Conservation (phyloP, 176 grass and related monocot species). For the Avena eriantha region DNA sequence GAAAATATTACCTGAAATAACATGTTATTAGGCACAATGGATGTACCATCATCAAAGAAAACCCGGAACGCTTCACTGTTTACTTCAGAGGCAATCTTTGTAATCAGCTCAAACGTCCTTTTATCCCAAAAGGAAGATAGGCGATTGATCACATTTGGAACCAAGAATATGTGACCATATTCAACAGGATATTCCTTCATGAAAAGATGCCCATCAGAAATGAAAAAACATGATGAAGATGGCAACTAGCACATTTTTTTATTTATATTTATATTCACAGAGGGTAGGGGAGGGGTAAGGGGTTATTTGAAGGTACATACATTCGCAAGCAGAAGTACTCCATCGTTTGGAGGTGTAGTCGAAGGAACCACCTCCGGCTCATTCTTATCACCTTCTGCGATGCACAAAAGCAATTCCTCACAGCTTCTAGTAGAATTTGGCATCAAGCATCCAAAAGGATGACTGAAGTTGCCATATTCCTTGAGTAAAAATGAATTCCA, state of each 20-base stretch:
- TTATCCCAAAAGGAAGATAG: slow-evolving; percentile 52
- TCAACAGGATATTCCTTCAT: slow-evolving; percentile 69
- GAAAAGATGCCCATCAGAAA: slow-evolving; percentile 41
- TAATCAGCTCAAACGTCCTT: slow-evolving; percentile 55
- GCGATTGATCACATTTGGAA: slow-evolving; percentile 45
- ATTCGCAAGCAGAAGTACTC: slow-evolving; percentile 67
- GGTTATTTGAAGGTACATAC: slow-evolving; percentile 48
- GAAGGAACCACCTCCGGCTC: slow-evolving; percentile 58
- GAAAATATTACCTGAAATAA: slow-evolving; percentile 60
- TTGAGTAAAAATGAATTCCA: slow-evolving; percentile 49
- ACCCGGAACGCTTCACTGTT: slow-evolving; percentile 58
- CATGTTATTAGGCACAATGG: slow-evolving; percentile 32
- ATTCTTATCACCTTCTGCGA: slow-evolving; percentile 63
- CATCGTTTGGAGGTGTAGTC: slow-evolving; percentile 51
- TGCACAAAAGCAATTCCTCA: slow-evolving; percentile 63
- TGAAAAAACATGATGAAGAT: slow-evolving; percentile 24
- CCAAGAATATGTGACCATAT: slow-evolving; percentile 71
- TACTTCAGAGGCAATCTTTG: slow-evolving; percentile 61
- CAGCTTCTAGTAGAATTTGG: slow-evolving; percentile 44
- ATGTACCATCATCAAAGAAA: slow-evolving; percentile 54
- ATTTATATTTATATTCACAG: slow-evolving; percentile 5
- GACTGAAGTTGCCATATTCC: slow-evolving; percentile 37
- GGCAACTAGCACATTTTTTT: slow-evolving; percentile 32
- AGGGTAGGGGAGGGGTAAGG: background rate
- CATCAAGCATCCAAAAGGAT: slow-evolving; percentile 32